Evolutionary conservation across 2,329 filamentous ascomycete species (phyloP), one percentile per base, ranked within the genome.

Genomic region (Ascochyta koolunga): DNA sequence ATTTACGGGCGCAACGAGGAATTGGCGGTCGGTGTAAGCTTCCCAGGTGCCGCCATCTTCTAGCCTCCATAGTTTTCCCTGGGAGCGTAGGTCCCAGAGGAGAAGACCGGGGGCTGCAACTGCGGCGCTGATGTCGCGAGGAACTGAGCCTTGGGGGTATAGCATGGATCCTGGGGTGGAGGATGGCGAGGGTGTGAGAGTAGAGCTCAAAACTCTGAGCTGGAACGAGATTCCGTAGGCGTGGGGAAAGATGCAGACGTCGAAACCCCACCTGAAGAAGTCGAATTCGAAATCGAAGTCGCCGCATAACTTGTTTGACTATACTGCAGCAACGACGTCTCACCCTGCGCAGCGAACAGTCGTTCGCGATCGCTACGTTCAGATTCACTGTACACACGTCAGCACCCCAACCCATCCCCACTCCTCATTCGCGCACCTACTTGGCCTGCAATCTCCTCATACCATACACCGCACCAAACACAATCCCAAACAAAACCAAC

Each of bases 1-100:
- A 10, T 45, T 27, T 8, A 59, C 25, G 2, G 56, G 56, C 8
- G 56, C 41, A 10, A 59, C 33, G 1, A 56, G 29, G 5, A 59
- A 59, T 11, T 31, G 45, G 10, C 49, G 39, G 25, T 39, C 18
- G n/a, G 11, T 21, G 22, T 56, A 53, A 3, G 39, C 42, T 35
- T 43, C 36, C 56, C 56, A 50, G 9, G 21, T 15, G 5, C 32
- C 31, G 40, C 24, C 32, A 18, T 25, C 22, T 6, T 38, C 39
- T 25, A 22, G 21, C 19, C 27, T 38, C 32, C 27, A 50, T 0
- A 50, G 40, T n/a, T 33, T 16, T 4, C 44, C 39, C 21, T 43
- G 25, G 4, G 31, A 15, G 13, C 37, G 43, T n/a, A 53, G 19
- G n/a, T 43, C 38, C 50, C 50, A 53, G 16, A 48, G 5, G 4